These are phyloP conservation scores for Amauroascus niger DNA, from an alignment of 2,329 filamentous ascomycete genomes.

Conservation along the genomic window DNA sequence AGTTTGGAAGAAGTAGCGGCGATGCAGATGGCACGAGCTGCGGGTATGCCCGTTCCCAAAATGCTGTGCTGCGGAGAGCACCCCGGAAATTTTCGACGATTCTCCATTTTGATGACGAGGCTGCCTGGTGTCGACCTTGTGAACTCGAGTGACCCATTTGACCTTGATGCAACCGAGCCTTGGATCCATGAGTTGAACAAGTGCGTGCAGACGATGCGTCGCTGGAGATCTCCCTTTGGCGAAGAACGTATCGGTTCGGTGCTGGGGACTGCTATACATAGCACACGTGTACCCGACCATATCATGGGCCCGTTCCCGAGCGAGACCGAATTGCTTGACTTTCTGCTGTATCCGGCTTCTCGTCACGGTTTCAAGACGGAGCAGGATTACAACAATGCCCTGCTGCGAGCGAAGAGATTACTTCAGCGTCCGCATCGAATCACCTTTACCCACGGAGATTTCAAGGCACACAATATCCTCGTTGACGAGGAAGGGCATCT, in stretches of 20 bases:
- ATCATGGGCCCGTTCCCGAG: slow-evolving; percentile 24
- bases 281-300: slow-evolving; percentile 23
- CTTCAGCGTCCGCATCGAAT: slow-evolving; percentile 18
- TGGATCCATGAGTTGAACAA: slow-evolving; percentile 30
- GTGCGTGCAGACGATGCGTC: slow-evolving; percentile 29
- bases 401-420: slow-evolving; percentile 20
- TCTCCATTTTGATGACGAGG: slow-evolving; percentile 38
- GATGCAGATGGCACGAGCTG: slow-evolving; percentile 31
- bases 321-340: slow-evolving; percentile 23
- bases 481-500: slow-evolving; percentile 20
- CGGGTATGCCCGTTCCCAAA: slow-evolving; percentile 26
- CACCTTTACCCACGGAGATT: slow-evolving; percentile 22
- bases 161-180: slow-evolving; percentile 24
- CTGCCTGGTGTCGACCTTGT: slow-evolving; percentile 28
- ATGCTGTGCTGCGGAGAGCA: slow-evolving; percentile 27
- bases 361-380: slow-evolving; percentile 23
- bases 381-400: slow-evolving; percentile 23
- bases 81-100: slow-evolving; percentile 13
- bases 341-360: slow-evolving; percentile 25
- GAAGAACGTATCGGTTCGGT: slow-evolving; percentile 25
- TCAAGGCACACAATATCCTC: slow-evolving; percentile 21
- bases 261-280: slow-evolving; percentile 25
- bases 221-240: slow-evolving; percentile 26
- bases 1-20: slow-evolving; percentile 29
- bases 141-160: slow-evolving; percentile 22